Evolutionary conservation across 2,329 filamentous ascomycete species (phyloP).

Genomic region (Alternaria viburni): DNA sequence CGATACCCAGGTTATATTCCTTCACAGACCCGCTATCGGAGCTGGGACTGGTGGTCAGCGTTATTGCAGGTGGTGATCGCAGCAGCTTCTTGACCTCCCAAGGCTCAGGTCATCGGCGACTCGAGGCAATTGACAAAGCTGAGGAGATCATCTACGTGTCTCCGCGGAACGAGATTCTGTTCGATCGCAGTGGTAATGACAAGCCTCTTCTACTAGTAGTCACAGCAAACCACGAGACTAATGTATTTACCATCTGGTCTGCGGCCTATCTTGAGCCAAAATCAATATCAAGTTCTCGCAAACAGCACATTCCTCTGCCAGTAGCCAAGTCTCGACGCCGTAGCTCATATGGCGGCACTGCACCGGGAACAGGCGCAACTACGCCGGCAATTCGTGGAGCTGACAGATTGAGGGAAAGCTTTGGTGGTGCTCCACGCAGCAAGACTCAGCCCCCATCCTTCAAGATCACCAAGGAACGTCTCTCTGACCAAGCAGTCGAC

Average conservation of each 20-base stretch:
- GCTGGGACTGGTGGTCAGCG: slow-evolving; percentile 75
- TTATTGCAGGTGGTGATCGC: slow-evolving; percentile 37
- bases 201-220: slow-evolving; percentile 72
- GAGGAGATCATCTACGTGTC: slow-evolving; percentile 89
- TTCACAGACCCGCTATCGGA: slow-evolving; percentile 86
- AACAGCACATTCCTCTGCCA: slow-evolving; percentile 47
- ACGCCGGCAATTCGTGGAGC: slow-evolving; percentile 72
- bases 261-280: slow-evolving; percentile 77
- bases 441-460: slow-evolving; percentile 52
- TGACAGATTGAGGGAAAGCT: slow-evolving; percentile 75
- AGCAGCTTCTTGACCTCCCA: slow-evolving; percentile 36
- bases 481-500: slow-evolving; percentile 52
- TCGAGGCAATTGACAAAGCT: slow-evolving; percentile 71
- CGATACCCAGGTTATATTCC: slow-evolving; percentile 78
- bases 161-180: slow-evolving; percentile 62
- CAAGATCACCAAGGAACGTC: slow-evolving; percentile 42
- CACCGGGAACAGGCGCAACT: slow-evolving; percentile 72
- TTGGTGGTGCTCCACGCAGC: slow-evolving; percentile 62
- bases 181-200: slow-evolving; percentile 53
- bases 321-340: slow-evolving; percentile 63
- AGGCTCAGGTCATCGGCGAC: slow-evolving; percentile 41
- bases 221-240: slow-evolving; percentile 78
- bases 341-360: slow-evolving; percentile 63
- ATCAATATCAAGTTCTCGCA: slow-evolving; percentile 53
- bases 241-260: slow-evolving; percentile 84